Conservation (phyloP, 495 filamentous ascomycete genomes). For the Stereocaulon alpinum region DNA sequence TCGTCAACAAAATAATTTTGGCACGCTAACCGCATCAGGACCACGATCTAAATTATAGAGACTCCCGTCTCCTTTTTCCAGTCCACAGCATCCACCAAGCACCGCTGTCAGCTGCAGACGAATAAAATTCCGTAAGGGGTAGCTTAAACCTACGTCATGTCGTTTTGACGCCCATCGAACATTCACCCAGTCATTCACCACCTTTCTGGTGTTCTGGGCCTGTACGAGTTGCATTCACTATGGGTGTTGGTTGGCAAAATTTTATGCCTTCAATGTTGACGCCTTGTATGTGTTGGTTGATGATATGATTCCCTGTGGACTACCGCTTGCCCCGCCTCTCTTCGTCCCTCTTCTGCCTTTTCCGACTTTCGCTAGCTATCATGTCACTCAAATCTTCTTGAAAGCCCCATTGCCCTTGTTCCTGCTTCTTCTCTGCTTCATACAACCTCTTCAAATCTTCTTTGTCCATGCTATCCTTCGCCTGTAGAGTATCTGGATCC, state of each 20-base stretch:
- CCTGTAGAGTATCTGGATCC: constrained; percentile 64
- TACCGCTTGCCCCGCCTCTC: constrained; percentile 50
- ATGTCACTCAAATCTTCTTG: constrained; percentile 93
- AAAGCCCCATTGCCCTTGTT: constrained; percentile 67
- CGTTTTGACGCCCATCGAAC: background rate
- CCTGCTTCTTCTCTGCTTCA: constrained; percentile 63
- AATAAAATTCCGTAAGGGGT: background rate
- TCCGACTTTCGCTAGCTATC: constrained; percentile 89
- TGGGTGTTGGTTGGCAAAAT: background rate
- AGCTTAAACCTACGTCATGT: background rate
- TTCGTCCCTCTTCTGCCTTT: constrained; percentile 77
- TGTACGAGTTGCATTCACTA: constrained; percentile 3
- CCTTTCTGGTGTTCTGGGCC: background rate
- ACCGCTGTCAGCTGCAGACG: background rate
- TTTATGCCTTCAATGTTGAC: constrained; percentile 3
- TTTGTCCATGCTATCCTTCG: constrained; percentile 59
- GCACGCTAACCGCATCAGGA: constrained; percentile 10
- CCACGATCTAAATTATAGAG: background rate
- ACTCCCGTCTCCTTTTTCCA: background rate
- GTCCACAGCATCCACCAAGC: background rate
- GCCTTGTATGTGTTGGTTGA: constrained; percentile 7
- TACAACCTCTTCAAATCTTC: constrained; percentile 61
- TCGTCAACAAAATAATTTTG: constrained; percentile 3
- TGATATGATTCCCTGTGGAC: background rate
- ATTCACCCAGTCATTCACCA: background rate